Evolutionary conservation across 176 grass and related monocot genomes (phyloP).

Genomic region (Leersia perrieri): DNA sequence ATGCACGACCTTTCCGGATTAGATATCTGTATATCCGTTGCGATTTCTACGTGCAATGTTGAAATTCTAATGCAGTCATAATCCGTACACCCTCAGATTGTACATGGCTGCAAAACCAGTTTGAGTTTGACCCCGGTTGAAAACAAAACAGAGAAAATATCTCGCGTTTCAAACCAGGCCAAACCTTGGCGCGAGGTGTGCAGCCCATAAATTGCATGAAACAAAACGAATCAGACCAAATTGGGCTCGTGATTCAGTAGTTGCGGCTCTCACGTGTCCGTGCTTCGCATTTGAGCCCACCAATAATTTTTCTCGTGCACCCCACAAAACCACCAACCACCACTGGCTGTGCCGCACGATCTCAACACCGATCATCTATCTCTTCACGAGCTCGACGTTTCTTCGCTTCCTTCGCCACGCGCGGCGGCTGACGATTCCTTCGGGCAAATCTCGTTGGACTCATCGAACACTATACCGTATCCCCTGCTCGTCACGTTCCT

Average conservation of each 20-base stretch:
- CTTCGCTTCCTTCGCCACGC: not conserved
- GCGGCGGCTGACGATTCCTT: not conserved
- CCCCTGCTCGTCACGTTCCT: conserved; percentile 47
- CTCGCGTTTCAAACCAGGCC: not conserved
- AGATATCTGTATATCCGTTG: not conserved
- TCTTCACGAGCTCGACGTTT: not conserved
- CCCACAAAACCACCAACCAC: not conserved
- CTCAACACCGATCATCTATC: not conserved
- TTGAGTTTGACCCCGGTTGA: not conserved
- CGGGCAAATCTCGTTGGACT: conserved; percentile 19
- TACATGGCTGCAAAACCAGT: not conserved
- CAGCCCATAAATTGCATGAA: not conserved
- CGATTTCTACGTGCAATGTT: not conserved
- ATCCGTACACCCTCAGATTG: no score
- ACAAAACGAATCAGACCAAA: not conserved
- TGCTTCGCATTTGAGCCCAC: not conserved
- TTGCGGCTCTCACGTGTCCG: not conserved
- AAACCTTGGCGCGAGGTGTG: not conserved
- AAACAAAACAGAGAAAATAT: not conserved
- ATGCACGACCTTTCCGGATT: not conserved
- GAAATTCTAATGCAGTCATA: not conserved
- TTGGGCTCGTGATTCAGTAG: not conserved
- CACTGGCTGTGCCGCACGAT: not conserved
- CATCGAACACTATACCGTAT: conserved; percentile 29
- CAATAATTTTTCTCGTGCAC: not conserved